Evolutionary conservation across 2,329 filamentous ascomycete genomes (phyloP).

Genomic region (Penicillium italicum): DNA sequence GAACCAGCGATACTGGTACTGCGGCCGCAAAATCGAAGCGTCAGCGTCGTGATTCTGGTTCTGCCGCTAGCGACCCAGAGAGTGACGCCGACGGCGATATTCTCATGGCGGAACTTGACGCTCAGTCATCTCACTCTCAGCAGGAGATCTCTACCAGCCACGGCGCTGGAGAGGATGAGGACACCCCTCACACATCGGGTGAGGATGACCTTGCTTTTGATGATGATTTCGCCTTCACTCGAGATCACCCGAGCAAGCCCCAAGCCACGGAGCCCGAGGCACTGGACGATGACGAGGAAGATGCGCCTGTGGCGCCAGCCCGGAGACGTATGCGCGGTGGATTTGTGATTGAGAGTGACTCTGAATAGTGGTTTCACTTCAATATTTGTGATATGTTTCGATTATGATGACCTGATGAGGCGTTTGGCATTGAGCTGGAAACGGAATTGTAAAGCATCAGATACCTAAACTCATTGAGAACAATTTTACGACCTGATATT

Average conservation of each 20-base stretch:
- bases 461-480: constrained; percentile 7
- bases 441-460: constrained; percentile 4
- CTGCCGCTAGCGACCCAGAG: constrained; percentile 11
- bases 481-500: not conserved
- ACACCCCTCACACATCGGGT: constrained; percentile 26
- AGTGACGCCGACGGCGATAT: constrained; percentile 33
- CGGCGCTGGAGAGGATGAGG: constrained; percentile 16
- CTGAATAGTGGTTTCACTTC: constrained; percentile 30
- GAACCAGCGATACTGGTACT: constrained; percentile 27
- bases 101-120: constrained; percentile 28
- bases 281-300: constrained; percentile 32
- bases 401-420: constrained; percentile 27
- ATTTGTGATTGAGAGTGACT: constrained; percentile 45
- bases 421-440: constrained; percentile 17
- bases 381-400: constrained; percentile 3
- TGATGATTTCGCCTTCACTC: constrained; percentile 34
- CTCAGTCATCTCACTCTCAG: constrained; percentile 15
- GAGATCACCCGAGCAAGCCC: constrained; percentile 21
- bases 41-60: constrained; percentile 25
- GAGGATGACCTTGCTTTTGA: constrained; percentile 36
- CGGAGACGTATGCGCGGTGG: constrained; percentile 38
- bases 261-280: constrained; percentile 9
- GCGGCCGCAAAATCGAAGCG: constrained; percentile 28
- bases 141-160: constrained; percentile 17
- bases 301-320: constrained; percentile 28